Evolutionary conservation across 371 early-diverging fungal species (phyloP).

Genomic region (Mucor indicus): DNA sequence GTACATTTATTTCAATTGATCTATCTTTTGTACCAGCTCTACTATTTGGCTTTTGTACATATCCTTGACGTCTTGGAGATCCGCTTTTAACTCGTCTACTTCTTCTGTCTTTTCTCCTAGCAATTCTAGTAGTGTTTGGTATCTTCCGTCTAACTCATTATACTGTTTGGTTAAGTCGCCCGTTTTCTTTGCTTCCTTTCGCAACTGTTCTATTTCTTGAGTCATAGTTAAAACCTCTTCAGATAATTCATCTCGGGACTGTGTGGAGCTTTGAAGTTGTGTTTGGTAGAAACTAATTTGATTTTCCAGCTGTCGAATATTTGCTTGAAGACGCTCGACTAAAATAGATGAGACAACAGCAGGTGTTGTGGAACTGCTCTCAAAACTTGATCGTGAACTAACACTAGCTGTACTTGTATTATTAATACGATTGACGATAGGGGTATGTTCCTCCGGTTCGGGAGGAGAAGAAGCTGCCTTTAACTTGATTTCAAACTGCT

Average conservation of each 20-base stretch:
- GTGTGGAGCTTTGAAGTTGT: slow-evolving; percentile 61
- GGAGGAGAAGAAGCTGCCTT: slow-evolving; percentile 13
- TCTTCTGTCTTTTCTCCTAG: slow-evolving; percentile 89
- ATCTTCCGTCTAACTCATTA: slow-evolving; percentile 52
- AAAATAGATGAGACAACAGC: slow-evolving; percentile 27
- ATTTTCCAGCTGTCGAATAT: slow-evolving; percentile 64
- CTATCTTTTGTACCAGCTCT: slow-evolving; percentile 59
- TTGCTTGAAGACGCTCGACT: slow-evolving; percentile 57
- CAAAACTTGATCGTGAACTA: slow-evolving; percentile 42
- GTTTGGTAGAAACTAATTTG: slow-evolving; percentile 66
- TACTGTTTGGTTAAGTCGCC: slow-evolving; percentile 33
- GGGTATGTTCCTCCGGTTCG: not conserved
- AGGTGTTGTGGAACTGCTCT: slow-evolving; percentile 23
- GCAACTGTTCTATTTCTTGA: slow-evolving; percentile 55
- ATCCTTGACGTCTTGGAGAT: slow-evolving; percentile 79
- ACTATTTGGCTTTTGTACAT: slow-evolving; percentile 75
- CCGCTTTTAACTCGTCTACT: slow-evolving; percentile 78
- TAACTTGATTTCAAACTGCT: slow-evolving; percentile 30
- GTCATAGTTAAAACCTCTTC: slow-evolving; percentile 70
- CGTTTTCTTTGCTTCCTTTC: slow-evolving; percentile 22
- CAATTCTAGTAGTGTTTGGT: slow-evolving; percentile 78
- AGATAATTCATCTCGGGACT: slow-evolving; percentile 72
- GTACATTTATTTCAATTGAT: slow-evolving; percentile 24
- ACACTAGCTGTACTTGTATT: slow-evolving; percentile 4
- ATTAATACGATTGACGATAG: not conserved